A percentile compares a stretch with the other conserved stretches of the same genome.
These are phyloP conservation scores for Stenogyne calaminthoides DNA, from an alignment of 305 asterid species.

Conservation along the genomic window DNA sequence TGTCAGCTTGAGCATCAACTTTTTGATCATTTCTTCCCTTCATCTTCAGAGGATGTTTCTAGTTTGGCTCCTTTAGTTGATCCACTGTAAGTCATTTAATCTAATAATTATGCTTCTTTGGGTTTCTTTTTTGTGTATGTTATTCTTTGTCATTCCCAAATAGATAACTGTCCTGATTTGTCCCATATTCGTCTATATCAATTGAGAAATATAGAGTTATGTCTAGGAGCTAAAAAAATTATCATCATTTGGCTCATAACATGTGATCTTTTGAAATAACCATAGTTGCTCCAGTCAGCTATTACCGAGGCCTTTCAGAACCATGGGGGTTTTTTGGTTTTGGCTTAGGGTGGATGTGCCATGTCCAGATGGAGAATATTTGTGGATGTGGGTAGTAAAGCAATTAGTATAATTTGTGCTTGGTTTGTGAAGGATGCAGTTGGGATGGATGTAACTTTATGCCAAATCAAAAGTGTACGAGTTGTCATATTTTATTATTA, in stretches of 20 bases:
- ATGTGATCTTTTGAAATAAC: slow-evolving; percentile 16
- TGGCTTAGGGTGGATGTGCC: neutral
- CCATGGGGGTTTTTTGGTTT: neutral
- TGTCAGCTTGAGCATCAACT: slow-evolving; percentile 97
- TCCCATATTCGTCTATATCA: neutral
- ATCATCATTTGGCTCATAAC: slow-evolving; percentile 3
- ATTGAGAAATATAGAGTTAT: slow-evolving; percentile 9
- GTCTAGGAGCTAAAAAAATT: slow-evolving; percentile 19
- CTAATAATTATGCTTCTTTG: slow-evolving; percentile 25
- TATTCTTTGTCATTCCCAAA: slow-evolving; percentile 19
- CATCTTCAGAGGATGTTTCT: slow-evolving; percentile 87
- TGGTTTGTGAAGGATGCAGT: neutral
- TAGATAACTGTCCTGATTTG: slow-evolving; percentile 13
- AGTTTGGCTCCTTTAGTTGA: slow-evolving; percentile 92
- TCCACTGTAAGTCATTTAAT: slow-evolving; percentile 76
- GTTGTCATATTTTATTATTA: neutral
- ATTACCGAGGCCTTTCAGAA: neutral
- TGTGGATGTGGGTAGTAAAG: neutral
- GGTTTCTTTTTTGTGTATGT: slow-evolving; percentile 13
- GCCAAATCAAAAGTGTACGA: neutral
- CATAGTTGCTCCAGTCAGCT: slow-evolving; percentile 22
- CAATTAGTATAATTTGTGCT: neutral
- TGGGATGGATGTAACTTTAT: neutral
- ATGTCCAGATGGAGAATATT: neutral
- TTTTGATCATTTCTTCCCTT: slow-evolving; percentile 92